A percentile compares a stretch with the other conserved stretches of the same genome.
These are phyloP conservation scores for Colletotrichum tanaceti DNA, from an alignment of 2,329 filamentous ascomycete species.

Conservation along the genomic window DNA sequence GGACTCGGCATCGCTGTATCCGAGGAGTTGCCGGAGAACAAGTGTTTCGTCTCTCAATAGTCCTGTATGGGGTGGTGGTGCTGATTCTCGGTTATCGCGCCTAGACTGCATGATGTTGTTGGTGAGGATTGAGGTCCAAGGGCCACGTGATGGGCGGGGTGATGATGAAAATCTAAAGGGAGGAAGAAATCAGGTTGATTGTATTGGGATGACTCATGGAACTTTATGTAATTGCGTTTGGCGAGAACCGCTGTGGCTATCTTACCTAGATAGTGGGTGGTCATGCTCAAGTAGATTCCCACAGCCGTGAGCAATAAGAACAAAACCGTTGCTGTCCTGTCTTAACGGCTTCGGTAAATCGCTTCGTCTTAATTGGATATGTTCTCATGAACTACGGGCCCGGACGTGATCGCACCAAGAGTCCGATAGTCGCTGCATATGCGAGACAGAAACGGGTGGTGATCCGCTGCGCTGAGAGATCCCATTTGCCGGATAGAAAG, in stretches of 20 bases:
- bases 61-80: conserved; percentile 22
- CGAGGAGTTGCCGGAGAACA: conserved; percentile 27
- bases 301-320: conserved; percentile 12
- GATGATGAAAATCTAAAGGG: not conserved
- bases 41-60: conserved; percentile 38
- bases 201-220: no score
- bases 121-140: not conserved
- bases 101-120: not conserved
- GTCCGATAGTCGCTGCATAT: not conserved
- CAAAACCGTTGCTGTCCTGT: not conserved
- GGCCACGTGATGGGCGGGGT: not conserved
- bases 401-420: not conserved
- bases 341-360: not conserved
- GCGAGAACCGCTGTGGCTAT: no score
- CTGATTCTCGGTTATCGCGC: not conserved
- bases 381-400: not conserved
- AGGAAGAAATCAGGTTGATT: not conserved
- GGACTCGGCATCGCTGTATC: conserved; percentile 13
- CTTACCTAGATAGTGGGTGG: no score
- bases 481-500: conserved; percentile 46
- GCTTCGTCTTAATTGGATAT: not conserved
- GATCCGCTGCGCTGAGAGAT: conserved; percentile 38
- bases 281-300: conserved; percentile 43
- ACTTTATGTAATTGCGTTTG: no score
- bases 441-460: not conserved